Conservation (phyloP, 345 rosid species). For the Pseudoturritis turrita region DNA sequence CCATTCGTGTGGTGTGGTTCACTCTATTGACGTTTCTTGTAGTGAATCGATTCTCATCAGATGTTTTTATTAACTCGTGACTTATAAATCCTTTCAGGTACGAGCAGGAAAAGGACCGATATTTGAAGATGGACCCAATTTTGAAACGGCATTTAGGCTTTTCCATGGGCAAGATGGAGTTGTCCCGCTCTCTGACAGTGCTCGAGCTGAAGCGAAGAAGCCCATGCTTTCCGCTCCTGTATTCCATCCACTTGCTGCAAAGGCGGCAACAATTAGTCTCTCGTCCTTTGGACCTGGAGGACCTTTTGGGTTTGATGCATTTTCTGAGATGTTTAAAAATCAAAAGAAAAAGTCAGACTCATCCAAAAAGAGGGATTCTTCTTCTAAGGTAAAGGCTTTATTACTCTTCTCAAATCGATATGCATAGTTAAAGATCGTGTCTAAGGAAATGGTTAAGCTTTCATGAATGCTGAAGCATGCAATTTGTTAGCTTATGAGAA, state of each 20-base stretch:
- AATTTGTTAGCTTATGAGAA: not conserved
- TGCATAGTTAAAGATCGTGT: not conserved
- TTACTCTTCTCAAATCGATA: not conserved
- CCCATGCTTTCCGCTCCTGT: slow-evolving; percentile 35
- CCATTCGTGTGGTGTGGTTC: not conserved
- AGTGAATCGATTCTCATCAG: not conserved
- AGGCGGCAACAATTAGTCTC: slow-evolving; percentile 91
- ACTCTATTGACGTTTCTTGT: not conserved
- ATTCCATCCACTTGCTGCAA: slow-evolving; percentile 92
- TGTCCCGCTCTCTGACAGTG: slow-evolving; percentile 74
- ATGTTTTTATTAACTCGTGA: not conserved
- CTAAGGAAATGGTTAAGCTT: not conserved
- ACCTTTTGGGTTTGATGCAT: slow-evolving; percentile 76
- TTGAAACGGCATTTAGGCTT: slow-evolving; percentile 85
- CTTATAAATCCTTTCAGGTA: slow-evolving; percentile 29
- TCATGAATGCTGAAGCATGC: not conserved
- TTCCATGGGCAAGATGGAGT: slow-evolving; percentile 96
- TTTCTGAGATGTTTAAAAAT: slow-evolving; percentile 58
- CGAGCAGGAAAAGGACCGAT: slow-evolving; percentile 79
- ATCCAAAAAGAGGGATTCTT: slow-evolving; percentile 60
- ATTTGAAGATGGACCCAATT: slow-evolving; percentile 97
- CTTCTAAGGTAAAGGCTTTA: slow-evolving; percentile 52
- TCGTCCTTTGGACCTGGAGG: slow-evolving; percentile 90
- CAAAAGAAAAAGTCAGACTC: slow-evolving; percentile 52
- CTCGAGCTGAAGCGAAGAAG: slow-evolving; percentile 37